Percentiles rank a stretch among this genome's conserved stretches.
phyloP scores from a whole-genome alignment of 257 asterid genomes.

The Pogostemon cablin region DNA sequence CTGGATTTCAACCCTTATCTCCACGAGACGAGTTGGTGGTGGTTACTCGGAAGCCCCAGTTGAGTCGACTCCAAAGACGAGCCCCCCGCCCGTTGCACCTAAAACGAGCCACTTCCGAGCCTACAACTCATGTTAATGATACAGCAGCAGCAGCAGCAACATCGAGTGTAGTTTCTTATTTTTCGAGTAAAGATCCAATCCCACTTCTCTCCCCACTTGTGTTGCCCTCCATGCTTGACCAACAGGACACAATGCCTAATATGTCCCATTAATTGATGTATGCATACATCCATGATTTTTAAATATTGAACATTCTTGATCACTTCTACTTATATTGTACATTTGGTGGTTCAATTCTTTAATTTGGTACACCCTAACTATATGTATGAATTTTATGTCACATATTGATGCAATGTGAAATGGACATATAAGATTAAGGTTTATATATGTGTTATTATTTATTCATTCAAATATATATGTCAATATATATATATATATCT shows the following conservation, averaged over 20 bases:
- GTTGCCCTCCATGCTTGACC: conserved; percentile 56
- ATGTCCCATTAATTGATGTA: conserved; percentile 32
- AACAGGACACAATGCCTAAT: conserved; percentile 30
- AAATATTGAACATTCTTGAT: neutral
- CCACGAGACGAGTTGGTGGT: conserved; percentile 21
- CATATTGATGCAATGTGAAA: too few species aligned
- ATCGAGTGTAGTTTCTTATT: conserved; percentile 29
- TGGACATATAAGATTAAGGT: too few species aligned
- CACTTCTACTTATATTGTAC: too few species aligned
- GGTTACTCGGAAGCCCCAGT: conserved; percentile 30
- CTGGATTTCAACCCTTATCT: conserved; percentile 34
- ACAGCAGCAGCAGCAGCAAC: neutral
- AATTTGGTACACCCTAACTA: too few species aligned
- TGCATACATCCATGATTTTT: neutral
- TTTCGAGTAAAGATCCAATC: conserved; percentile 53
- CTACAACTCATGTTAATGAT: neutral
- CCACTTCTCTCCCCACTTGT: conserved; percentile 64
- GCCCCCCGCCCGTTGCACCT: conserved; percentile 40
- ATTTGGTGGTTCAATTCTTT: too few species aligned
- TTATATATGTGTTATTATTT: too few species aligned
- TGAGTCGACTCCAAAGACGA: conserved; percentile 39
- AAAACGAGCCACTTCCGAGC: conserved; percentile 7
- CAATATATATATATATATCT: too few species aligned
- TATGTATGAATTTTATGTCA: too few species aligned
- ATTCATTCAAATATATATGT: too few species aligned